Evolutionary conservation across 257 asterid genomes (phyloP), one percentile per base, ranked within the genome.

Genomic region (Ophiorrhiza pumila): DNA sequence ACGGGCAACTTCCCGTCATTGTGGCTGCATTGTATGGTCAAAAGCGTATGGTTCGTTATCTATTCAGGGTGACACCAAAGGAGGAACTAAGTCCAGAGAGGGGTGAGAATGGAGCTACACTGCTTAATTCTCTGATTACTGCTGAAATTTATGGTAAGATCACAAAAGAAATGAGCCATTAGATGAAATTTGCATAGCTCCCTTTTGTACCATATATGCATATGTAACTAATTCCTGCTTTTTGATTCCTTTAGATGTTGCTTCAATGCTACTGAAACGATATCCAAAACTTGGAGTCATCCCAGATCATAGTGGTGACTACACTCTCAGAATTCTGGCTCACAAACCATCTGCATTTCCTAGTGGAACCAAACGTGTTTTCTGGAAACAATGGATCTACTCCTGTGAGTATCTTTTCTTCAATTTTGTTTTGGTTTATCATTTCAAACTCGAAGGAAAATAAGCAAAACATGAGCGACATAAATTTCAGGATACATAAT

Each of bases 1-100:
- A 85, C 17, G 89, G 89, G 17, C 85, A 77, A 3, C 86, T 85
- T 58, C 89, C 89, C 17, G 86, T 85, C n/a, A 80, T 78, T 50
- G 82, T 82, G 56, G 88, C 85, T 46, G 86, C 85, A 5, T 45
- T 74, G 55, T 82, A 82, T 42, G 83, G 86, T 17, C 80, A 77
- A 18, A 78, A 80, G 69, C 25, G 27, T 0, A 82, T 80, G 82
- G 85, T 78, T 57, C 82, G 34, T 17, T 80, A 78, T 73, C 74
- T 85, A 11, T 85, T 71, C 61, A 1, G 8, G 20, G 70, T 53
- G 55, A 85, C 86, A 13, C 84, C 83, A 12, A 69, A 79, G 37
- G 63, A 52, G 5, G 71, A 63, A 65, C 63, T 79, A 2, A 76
- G 77, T 52, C 85, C 85, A 0, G 81, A 46, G 20, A 81, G 62